Percentiles rank a stretch among this genome's conserved stretches.
These are phyloP conservation scores for Rhizophlyctis rosea DNA, from an alignment of 192 early-diverging fungal species.

Conservation along the genomic window DNA sequence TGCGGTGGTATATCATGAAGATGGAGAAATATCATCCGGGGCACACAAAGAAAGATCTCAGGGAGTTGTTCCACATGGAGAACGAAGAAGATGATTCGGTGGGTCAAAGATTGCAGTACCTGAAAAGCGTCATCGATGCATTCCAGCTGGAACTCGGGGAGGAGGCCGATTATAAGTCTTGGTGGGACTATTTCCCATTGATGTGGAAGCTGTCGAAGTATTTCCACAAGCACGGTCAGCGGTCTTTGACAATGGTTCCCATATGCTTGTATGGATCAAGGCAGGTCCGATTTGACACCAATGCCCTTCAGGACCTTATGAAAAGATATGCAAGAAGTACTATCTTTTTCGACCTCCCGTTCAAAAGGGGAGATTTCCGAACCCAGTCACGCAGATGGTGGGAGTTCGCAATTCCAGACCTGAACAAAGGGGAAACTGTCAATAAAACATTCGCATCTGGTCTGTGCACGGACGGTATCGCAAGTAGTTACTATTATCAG, in stretches of 20 bases:
- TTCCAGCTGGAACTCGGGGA: background rate
- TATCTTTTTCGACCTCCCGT: background rate
- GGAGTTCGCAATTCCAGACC: slow-evolving; percentile 8
- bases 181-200: slow-evolving; percentile 6
- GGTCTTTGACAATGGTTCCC: background rate
- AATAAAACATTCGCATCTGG: slow-evolving; percentile 13
- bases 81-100: background rate
- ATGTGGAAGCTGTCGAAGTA: slow-evolving; percentile 7
- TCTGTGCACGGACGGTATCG: slow-evolving; percentile 9
- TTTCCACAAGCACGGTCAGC: background rate
- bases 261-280: background rate
- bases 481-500: slow-evolving; percentile 9
- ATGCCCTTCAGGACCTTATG: slow-evolving; percentile 3
- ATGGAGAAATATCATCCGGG: slow-evolving; percentile 5
- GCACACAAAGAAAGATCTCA: background rate
- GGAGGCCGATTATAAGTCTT: slow-evolving; percentile 1
- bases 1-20: slow-evolving; percentile 7
- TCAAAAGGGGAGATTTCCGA: slow-evolving; percentile 2
- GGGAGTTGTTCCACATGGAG: background rate
- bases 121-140: background rate
- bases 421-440: slow-evolving; percentile 2
- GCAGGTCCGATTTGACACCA: slow-evolving; percentile 5
- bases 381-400: background rate
- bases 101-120: background rate
- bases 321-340: background rate